phyloP scores from a whole-genome alignment of 495 filamentous ascomycete species.

The Daldinia concentrica region DNA sequence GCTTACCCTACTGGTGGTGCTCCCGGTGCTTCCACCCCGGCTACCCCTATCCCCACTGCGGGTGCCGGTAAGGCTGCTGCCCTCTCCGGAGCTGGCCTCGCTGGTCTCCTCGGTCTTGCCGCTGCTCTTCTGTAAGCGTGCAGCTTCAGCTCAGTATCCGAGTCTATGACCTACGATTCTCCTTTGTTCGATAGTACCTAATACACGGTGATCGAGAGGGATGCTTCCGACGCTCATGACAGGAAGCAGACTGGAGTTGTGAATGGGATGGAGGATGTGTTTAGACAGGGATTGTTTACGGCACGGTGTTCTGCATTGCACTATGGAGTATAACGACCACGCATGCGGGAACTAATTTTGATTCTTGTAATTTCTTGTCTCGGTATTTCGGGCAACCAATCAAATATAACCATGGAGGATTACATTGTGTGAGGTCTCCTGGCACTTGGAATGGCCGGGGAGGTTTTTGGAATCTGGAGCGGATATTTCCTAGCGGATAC shows the following conservation, averaged over 20 bases:
- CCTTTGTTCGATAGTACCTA: slow-evolving; percentile 51
- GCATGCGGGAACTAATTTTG: slow-evolving; percentile 47
- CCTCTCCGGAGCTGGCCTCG: slow-evolving; percentile 74
- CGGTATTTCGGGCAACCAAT: slow-evolving; percentile 36
- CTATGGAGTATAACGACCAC: slow-evolving; percentile 52
- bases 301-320: slow-evolving; percentile 50
- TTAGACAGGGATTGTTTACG: slow-evolving; percentile 43
- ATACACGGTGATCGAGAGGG: slow-evolving; percentile 46
- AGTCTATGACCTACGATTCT: slow-evolving; percentile 52
- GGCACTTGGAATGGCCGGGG: slow-evolving; percentile 44
- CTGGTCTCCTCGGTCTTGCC: slow-evolving; percentile 76
- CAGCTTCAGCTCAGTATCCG: slow-evolving; percentile 41
- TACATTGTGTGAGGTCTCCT: slow-evolving; percentile 52
- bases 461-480: slow-evolving; percentile 32
- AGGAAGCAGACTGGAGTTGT: slow-evolving; percentile 48
- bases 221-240: slow-evolving; percentile 50
- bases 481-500: slow-evolving; percentile 8
- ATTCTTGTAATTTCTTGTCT: slow-evolving; percentile 57
- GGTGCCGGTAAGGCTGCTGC: slow-evolving; percentile 72
- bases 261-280: slow-evolving; percentile 34
- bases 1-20: slow-evolving; percentile 46
- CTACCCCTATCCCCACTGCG: slow-evolving; percentile 62
- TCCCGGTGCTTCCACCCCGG: slow-evolving; percentile 49
- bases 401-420: slow-evolving; percentile 42
- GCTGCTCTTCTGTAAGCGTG: slow-evolving; percentile 77